A percentile compares a stretch with the other conserved stretches of the same genome.
These are phyloP conservation scores for Globisporangium emineosum DNA, from an alignment of 352 stramenopile species.

Conservation along the genomic window DNA sequence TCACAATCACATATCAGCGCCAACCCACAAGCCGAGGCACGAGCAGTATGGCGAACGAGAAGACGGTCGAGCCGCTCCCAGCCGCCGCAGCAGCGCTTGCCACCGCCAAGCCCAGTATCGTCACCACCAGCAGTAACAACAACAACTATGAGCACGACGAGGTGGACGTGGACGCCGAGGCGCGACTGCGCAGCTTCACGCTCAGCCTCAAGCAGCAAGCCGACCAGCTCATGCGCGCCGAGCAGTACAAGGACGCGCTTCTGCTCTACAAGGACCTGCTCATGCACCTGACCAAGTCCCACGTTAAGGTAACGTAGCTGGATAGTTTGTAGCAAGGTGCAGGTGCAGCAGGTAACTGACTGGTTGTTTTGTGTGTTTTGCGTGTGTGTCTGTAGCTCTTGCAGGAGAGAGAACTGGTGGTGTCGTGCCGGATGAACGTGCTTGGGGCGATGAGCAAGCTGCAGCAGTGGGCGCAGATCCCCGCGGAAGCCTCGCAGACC, in stretches of 20 bases:
- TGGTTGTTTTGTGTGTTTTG: not conserved
- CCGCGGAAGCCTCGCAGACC: conserved; percentile 41
- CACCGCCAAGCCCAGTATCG: not conserved
- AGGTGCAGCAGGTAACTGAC: not conserved
- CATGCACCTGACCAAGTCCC: conserved; percentile 66
- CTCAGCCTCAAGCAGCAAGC: conserved; percentile 61
- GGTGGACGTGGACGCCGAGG: conserved; percentile 45
- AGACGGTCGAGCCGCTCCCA: conserved; percentile 19
- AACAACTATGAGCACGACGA: conserved; percentile 21
- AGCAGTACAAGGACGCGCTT: conserved; percentile 52
- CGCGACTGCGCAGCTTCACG: conserved; percentile 34
- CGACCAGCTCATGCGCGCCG: conserved; percentile 54
- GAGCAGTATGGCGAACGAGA: conserved; percentile 29
- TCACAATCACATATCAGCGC: conserved; percentile 15
- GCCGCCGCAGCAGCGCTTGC: not conserved
- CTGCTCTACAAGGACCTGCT: conserved; percentile 66
- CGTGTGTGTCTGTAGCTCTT: conserved; percentile 33
- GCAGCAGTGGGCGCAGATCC: conserved; percentile 47
- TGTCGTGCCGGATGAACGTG: conserved; percentile 73
- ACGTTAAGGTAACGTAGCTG: conserved; percentile 57
- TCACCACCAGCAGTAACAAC: conserved; percentile 7
- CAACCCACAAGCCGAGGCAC: not conserved
- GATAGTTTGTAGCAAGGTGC: too few species aligned
- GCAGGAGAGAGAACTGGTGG: conserved; percentile 46
- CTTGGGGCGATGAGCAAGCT: conserved; percentile 56